phyloP scores from a whole-genome alignment of 2,329 filamentous ascomycete species.

The Aureobasidium sp. region DNA sequence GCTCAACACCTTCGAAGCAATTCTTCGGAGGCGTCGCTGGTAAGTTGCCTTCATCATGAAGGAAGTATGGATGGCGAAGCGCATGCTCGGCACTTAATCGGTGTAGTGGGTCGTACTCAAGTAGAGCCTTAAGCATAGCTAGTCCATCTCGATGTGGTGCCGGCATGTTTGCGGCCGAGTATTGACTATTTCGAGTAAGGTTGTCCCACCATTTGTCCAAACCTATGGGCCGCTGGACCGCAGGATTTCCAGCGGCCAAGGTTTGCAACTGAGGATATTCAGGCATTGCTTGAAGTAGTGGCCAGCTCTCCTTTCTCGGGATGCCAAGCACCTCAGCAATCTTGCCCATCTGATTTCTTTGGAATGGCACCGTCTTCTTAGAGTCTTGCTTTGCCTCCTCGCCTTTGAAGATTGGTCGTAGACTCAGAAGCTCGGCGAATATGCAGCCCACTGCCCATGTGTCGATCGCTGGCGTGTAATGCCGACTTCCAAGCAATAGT shows the following conservation, averaged over 20 bases:
- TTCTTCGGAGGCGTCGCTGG: constrained; percentile 52
- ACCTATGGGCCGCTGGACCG: constrained; percentile 47
- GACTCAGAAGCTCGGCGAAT: constrained; percentile 83
- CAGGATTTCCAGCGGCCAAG: constrained; percentile 39
- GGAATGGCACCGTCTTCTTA: constrained; percentile 96
- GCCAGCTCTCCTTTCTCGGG: constrained; percentile 84
- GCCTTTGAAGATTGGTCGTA: constrained; percentile 95
- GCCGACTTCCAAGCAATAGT: constrained; percentile 81
- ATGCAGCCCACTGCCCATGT: constrained; percentile 98
- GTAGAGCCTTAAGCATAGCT: constrained; percentile 69
- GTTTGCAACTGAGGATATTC: constrained; percentile 54
- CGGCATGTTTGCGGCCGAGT: constrained; percentile 27
- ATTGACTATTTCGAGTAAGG: constrained; percentile 42
- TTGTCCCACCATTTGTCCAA: constrained; percentile 62
- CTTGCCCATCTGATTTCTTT: constrained; percentile 97
- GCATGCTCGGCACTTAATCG: constrained; percentile 82
- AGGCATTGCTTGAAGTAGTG: constrained; percentile 74
- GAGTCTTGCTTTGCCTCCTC: constrained; percentile 98
- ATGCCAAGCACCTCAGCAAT: constrained; percentile 95
- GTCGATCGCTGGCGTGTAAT: constrained; percentile 95
- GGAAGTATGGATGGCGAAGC: constrained; percentile 87
- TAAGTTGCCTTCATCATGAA: constrained; percentile 23
- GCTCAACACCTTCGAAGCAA: constrained; percentile 84
- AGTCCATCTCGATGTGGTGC: constrained; percentile 60
- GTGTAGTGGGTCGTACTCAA: constrained; percentile 90